A percentile compares a stretch with the other conserved stretches of the same genome.
Conservation (phyloP, 2,329 filamentous ascomycete species). For the Bretziella fagacearum region DNA sequence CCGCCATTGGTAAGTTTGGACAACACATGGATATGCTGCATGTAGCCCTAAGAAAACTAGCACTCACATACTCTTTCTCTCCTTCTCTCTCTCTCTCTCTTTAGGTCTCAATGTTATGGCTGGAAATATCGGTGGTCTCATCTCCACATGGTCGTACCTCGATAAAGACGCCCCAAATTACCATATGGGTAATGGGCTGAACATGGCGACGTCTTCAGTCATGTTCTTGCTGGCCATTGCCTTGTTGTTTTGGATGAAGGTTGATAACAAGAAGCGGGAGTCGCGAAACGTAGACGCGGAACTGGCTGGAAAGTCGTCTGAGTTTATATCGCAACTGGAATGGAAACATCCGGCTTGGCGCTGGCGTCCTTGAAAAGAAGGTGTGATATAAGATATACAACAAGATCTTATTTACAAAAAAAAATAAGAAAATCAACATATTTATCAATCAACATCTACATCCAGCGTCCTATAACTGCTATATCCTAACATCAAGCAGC, state of each 20-base stretch:
- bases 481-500: not conserved
- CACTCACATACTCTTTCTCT: too few relatives aligned
- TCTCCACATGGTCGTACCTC: slow-evolving; percentile 48
- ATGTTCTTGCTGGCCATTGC: slow-evolving; percentile 34
- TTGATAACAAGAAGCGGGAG: slow-evolving; percentile 43
- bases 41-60: too few relatives aligned
- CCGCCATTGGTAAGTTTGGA: slow-evolving; percentile 37
- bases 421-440: too few relatives aligned
- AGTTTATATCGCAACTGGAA: slow-evolving; percentile 43
- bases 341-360: slow-evolving; percentile 52
- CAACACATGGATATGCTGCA: not conserved
- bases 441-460: not conserved
- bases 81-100: too few relatives aligned
- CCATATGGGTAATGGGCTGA: slow-evolving; percentile 53
- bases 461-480: not conserved
- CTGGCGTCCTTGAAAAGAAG: too few relatives aligned
- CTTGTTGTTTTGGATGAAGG: slow-evolving; percentile 42
- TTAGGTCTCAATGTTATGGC: slow-evolving; percentile 33
- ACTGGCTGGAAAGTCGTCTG: slow-evolving; percentile 35
- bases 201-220: slow-evolving; percentile 42
- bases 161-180: slow-evolving; percentile 47
- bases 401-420: not conserved
- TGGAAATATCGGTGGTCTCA: slow-evolving; percentile 46
- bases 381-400: not conserved
- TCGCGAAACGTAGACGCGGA: slow-evolving; percentile 37